Conservation (phyloP, 2,329 filamentous ascomycete genomes). For the Hypoxylon sp. region DNA sequence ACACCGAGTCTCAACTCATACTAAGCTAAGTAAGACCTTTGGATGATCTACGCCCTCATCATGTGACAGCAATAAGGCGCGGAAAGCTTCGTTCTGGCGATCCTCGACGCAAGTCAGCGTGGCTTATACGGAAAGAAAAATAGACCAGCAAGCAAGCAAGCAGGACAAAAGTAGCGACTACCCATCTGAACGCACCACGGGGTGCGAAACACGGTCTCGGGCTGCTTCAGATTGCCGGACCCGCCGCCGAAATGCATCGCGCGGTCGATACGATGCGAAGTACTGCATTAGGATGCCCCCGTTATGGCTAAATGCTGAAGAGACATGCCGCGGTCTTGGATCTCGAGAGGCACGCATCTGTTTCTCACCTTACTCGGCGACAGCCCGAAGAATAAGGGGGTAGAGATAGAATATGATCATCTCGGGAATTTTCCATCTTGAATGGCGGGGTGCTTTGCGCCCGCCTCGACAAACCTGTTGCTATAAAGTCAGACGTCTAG, state of each 20-base stretch:
- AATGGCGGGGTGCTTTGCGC: no score
- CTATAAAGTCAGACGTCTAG: no score
- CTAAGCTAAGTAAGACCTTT: conserved; percentile 67
- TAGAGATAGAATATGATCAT: no score
- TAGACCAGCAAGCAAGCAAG: conserved; percentile 63
- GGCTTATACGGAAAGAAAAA: conserved; percentile 72
- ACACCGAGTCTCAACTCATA: conserved; percentile 68
- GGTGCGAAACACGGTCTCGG: conserved; percentile 64
- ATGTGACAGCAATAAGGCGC: conserved; percentile 66
- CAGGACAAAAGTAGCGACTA: conserved; percentile 61
- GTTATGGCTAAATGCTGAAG: conserved; percentile 77
- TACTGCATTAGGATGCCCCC: conserved; percentile 73
- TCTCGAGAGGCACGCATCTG: no score
- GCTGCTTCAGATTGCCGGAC: conserved; percentile 58
- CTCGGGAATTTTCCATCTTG: no score
- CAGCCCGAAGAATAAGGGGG: no score
- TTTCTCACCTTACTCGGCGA: no score
- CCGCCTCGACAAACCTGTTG: no score
- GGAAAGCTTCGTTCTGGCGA: conserved; percentile 70
- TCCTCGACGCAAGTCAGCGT: conserved; percentile 75
- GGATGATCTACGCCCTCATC: conserved; percentile 65
- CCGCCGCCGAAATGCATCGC: conserved; percentile 63
- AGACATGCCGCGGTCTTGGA: conserved; percentile 67
- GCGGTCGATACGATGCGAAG: conserved; percentile 72
- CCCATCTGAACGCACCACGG: conserved; percentile 70